Evolutionary conservation across 164 flowering plant species (phyloP).

Genomic region (Magnolia officinalis): DNA sequence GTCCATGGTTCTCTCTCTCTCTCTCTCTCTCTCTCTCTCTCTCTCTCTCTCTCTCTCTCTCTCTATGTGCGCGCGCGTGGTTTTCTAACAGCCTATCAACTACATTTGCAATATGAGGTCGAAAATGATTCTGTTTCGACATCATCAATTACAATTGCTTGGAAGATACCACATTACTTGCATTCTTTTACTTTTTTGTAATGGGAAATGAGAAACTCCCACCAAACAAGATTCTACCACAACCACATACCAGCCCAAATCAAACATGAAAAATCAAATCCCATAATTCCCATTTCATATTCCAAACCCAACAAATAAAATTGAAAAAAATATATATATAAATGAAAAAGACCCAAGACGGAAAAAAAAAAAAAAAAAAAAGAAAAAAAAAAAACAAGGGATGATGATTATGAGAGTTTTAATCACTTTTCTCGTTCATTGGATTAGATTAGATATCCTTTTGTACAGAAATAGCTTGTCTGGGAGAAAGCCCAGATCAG

Average conservation of each 20-base stretch:
- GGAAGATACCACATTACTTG: neutral
- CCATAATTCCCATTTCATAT: neutral
- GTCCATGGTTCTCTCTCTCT: too few relatives aligned
- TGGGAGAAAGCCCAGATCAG: constrained; percentile 7
- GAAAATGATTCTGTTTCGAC: too few relatives aligned
- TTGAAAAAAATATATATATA: neutral
- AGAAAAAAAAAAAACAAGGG: neutral
- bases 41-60: neutral
- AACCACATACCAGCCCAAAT: too few relatives aligned
- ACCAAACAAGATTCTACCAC: too few relatives aligned
- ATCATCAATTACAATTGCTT: too few relatives aligned
- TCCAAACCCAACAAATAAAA: neutral
- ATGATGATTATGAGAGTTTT: neutral
- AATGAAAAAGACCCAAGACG: neutral
- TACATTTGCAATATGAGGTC: too few relatives aligned
- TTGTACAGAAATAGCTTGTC: constrained; percentile 17
- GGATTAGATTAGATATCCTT: constrained; percentile 14
- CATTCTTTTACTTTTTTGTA: too few relatives aligned
- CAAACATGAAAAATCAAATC: too few relatives aligned
- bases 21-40: neutral
- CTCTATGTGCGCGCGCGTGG: neutral
- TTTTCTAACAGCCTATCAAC: neutral
- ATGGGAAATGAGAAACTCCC: too few relatives aligned
- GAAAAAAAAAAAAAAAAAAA: neutral
- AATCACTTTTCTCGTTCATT: constrained; percentile 14